These are phyloP conservation scores for Hansfordia pulvinata DNA, from an alignment of 2,329 filamentous ascomycete species.

Conservation along the genomic window DNA sequence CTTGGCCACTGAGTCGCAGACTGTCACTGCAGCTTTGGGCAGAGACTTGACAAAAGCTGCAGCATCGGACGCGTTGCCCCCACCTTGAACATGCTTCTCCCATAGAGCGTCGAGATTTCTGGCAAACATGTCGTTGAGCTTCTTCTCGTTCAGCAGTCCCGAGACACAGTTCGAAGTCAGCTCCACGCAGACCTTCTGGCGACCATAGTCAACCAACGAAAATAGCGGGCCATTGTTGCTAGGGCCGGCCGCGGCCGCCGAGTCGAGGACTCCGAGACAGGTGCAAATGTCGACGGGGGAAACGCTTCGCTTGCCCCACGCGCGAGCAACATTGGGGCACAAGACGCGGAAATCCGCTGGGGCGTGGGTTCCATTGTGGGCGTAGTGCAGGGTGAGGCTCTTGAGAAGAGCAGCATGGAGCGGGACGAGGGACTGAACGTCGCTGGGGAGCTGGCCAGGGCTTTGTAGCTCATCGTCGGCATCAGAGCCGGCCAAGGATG, in stretches of 20 bases:
- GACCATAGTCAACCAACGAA: conserved; percentile 25
- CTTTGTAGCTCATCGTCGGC: conserved; percentile 10
- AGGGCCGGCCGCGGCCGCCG: conserved; percentile 14
- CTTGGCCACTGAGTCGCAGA: conserved; percentile 35
- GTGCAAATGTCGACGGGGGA: conserved; percentile 51
- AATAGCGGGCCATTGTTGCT: conserved; percentile 11
- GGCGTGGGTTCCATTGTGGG: conserved; percentile 49
- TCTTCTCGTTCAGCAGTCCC: conserved; percentile 31
- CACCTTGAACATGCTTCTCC: conserved; percentile 15
- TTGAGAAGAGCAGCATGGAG: conserved; percentile 56
- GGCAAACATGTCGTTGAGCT: conserved; percentile 40
- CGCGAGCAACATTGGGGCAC: conserved; percentile 46
- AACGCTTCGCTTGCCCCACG: conserved; percentile 62
- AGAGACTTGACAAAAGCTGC: conserved; percentile 40
- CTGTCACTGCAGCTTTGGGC: conserved; percentile 37
- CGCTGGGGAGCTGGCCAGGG: conserved; percentile 27
- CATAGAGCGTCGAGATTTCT: conserved; percentile 33
- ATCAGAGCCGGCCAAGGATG: conserved; percentile 20
- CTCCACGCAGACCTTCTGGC: conserved; percentile 42
- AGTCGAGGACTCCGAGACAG: conserved; percentile 49
- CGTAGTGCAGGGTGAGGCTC: conserved; percentile 53
- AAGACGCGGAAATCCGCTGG: conserved; percentile 52
- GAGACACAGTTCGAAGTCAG: conserved; percentile 24
- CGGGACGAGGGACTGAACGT: conserved; percentile 44
- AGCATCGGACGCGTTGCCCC: conserved; percentile 16